Percentiles rank a stretch among this genome's conserved stretches.
phyloP scores from a whole-genome alignment of 176 grass and related monocot genomes.

The Eleusine indica region DNA sequence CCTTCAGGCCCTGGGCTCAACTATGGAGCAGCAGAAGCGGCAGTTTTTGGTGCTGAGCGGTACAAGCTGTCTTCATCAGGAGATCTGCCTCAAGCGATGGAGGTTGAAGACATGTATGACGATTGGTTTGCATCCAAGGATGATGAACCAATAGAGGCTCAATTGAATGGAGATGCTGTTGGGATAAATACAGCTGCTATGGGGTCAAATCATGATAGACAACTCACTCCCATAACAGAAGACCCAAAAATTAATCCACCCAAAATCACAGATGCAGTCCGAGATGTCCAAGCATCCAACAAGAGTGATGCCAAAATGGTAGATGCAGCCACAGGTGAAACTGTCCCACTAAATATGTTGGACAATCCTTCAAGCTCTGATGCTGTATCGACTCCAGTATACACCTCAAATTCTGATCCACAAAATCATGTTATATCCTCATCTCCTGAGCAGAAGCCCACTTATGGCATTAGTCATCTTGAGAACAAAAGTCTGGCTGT shows the following conservation, averaged over 20 bases:
- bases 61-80: constrained; percentile 20
- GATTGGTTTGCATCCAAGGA: constrained; percentile 56
- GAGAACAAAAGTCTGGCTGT: constrained; percentile 10
- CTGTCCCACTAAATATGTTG: constrained; percentile 5
- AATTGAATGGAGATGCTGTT: constrained; percentile 16
- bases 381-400: constrained; percentile 12
- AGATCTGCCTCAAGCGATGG: constrained; percentile 29
- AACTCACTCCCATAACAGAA: constrained; percentile 33
- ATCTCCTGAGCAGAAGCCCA: constrained; percentile 11
- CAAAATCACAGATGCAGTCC: constrained; percentile 9
- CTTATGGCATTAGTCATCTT: constrained; percentile 22
- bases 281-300: constrained; percentile 16
- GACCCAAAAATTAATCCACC: constrained; percentile 24
- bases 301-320: constrained; percentile 44
- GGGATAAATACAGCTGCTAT: constrained; percentile 15
- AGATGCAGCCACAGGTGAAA: constrained; percentile 35
- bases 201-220: constrained; percentile 17
- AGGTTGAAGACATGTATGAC: constrained; percentile 54
- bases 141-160: constrained; percentile 39
- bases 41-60: constrained; percentile 30
- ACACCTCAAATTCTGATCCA: constrained; percentile 8
- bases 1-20: constrained; percentile 39
- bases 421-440: constrained; percentile 2
- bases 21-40: constrained; percentile 9
- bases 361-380: constrained; percentile 25